Percentiles rank a stretch among this genome's conserved stretches.
Conservation (phyloP, 495 filamentous ascomycete genomes). For the Lophium mytilinum region DNA sequence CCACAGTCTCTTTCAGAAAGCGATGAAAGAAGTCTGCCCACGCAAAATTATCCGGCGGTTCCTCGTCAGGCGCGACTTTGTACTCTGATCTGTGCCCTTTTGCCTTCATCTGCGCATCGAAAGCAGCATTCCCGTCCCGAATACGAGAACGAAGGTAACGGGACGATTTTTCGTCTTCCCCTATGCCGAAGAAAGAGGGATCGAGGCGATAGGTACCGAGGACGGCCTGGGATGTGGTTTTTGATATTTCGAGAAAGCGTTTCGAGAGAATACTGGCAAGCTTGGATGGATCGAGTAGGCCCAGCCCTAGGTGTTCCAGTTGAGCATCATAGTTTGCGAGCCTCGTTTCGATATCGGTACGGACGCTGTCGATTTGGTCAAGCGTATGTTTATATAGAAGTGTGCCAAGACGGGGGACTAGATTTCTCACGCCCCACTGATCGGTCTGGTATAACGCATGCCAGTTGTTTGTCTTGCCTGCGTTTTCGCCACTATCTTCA, state of each 20-base stretch:
- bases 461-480: not conserved
- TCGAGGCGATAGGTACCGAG: not conserved
- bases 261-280: not conserved
- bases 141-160: not conserved
- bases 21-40: not conserved
- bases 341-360: not conserved
- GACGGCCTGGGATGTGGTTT: not conserved
- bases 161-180: not conserved
- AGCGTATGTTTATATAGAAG: not conserved
- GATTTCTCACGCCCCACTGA: not conserved
- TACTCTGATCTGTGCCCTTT: not conserved
- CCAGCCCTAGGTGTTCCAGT: not conserved
- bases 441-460: not conserved
- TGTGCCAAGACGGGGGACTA: not conserved
- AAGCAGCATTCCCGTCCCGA: not conserved
- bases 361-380: not conserved
- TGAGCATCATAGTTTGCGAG: not conserved
- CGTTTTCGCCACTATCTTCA: not conserved
- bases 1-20: not conserved
- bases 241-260: not conserved
- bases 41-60: not conserved
- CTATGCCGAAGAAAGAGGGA: not conserved
- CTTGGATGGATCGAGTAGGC: not conserved
- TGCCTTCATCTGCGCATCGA: not conserved
- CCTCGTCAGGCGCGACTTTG: not conserved